Evolutionary conservation across 148 eudicot species (phyloP), one percentile per base, ranked within the genome.

Genomic region (Amaranthus cruentus): DNA sequence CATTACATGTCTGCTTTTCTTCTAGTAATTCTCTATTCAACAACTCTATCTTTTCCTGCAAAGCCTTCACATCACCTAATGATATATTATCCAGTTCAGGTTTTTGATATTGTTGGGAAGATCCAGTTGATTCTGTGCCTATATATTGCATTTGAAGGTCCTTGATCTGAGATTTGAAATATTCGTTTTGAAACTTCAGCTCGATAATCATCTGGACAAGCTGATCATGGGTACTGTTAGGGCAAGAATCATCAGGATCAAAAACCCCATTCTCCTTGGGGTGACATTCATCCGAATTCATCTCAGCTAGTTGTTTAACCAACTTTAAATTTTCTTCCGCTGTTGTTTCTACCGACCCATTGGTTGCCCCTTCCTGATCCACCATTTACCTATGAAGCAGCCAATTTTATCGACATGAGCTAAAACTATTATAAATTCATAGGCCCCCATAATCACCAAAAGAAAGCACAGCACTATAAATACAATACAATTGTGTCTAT

Each of bases 1-100:
- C 99, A 86, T 70, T 63, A 56, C 97, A 87, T 50, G 95, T 92
- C 85, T 88, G 94, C 61, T 81, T 96, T 80, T 96, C 97, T 75
- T 78, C 91, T 66, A 76, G 49, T 77, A 96, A 85, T 71, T 96
- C 91, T 62, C 74, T 85, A 70, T 66, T 88, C 82, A 96, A 76
- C 48, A 82, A 78, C 74, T 88, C 95, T 65, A 96, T 69, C 87
- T 85, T 85, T 58, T 72, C 80, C 69, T 78, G 83, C 68, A 91
- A 79, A 71, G 70, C 82, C 42, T 80, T 73, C 56, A 78, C 63
- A 81, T 86, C 84, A 51, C 77, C 87, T 21, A 59, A 63, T 53
- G 9, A 56, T 46, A 69, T 79, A 64, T 73, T 71, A 46, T 82
- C 91, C 55, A 48, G 78, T 66, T 73, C 86, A 62, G 58, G 59